Evolutionary conservation across 2,329 filamentous ascomycete genomes (phyloP).

Genomic region (Colletotrichum tropicicola): DNA sequence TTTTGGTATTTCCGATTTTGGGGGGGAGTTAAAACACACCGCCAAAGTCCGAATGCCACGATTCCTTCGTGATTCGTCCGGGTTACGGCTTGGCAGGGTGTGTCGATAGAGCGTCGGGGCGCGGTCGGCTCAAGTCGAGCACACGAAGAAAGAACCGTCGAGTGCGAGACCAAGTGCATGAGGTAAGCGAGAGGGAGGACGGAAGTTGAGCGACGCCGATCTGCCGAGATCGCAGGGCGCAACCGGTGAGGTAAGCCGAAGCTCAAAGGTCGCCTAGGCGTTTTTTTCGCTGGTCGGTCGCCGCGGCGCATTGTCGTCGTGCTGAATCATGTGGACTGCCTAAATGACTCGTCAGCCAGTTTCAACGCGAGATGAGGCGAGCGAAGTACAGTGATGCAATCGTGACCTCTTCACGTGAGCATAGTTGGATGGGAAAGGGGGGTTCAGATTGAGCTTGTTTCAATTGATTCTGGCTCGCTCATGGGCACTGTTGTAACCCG

Average conservation of each 20-base stretch:
- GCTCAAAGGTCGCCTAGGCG: neutral
- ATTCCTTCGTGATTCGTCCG: slow-evolving; percentile 20
- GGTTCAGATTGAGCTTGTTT: slow-evolving; percentile 12
- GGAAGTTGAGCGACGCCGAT: slow-evolving; percentile 25
- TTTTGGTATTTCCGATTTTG: slow-evolving; percentile 18
- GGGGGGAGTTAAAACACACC: slow-evolving; percentile 24
- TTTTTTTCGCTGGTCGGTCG: neutral
- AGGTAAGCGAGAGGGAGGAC: slow-evolving; percentile 23
- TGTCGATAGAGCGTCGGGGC: slow-evolving; percentile 16
- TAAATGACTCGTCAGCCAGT: slow-evolving; percentile 30
- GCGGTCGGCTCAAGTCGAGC: slow-evolving; percentile 1
- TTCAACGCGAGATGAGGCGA: slow-evolving; percentile 20
- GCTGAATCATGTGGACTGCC: slow-evolving; percentile 26
- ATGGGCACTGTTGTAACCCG: slow-evolving; percentile 17
- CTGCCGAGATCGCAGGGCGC: slow-evolving; percentile 27
- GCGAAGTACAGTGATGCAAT: slow-evolving; percentile 25
- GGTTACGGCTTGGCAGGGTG: slow-evolving; percentile 15
- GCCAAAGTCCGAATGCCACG: slow-evolving; percentile 24
- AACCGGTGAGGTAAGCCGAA: neutral
- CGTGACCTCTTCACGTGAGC: slow-evolving; percentile 4
- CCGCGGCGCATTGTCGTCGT: slow-evolving; percentile 4
- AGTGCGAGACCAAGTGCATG: neutral
- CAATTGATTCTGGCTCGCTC: slow-evolving; percentile 25
- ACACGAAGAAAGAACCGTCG: neutral
- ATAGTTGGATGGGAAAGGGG: slow-evolving; percentile 1